A percentile compares a stretch with the other conserved stretches of the same genome.
phyloP scores from a whole-genome alignment of 192 early-diverging fungal genomes.

The Nowakowskiella sp. region DNA sequence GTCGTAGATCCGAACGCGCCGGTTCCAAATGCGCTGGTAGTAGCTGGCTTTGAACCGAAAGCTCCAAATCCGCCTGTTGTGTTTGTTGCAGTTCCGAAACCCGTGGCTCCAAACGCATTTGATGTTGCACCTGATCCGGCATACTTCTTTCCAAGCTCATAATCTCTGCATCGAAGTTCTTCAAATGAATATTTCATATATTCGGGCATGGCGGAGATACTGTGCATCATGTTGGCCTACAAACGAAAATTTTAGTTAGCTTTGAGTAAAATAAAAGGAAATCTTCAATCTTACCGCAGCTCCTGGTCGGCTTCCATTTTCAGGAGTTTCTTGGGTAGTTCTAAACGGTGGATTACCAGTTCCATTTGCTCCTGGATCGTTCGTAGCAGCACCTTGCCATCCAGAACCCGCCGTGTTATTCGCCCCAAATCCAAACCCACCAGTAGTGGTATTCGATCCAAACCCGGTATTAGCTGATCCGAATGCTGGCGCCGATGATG shows the following conservation, averaged over 20 bases:
- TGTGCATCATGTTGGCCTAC: too few species aligned
- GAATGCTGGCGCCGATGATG: conserved; percentile 5
- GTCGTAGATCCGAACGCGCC: conserved; percentile 32
- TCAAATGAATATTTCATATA: conserved; percentile 82
- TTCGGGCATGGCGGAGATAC: conserved; percentile 74
- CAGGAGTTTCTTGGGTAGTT: too few species aligned
- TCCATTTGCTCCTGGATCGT: too few species aligned
- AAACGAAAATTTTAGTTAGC: too few species aligned
- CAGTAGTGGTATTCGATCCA: conserved; percentile 22
- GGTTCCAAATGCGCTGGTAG: too few species aligned
- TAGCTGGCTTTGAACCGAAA: conserved; percentile 17
- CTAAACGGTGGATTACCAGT: too few species aligned
- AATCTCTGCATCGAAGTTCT: conserved; percentile 85
- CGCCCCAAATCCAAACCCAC: conserved; percentile 22
- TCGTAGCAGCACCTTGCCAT: too few species aligned
- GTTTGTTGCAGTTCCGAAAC: conserved; percentile 5
- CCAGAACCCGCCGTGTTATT: not conserved
- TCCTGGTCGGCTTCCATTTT: too few species aligned
- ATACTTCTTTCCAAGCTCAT: conserved; percentile 67
- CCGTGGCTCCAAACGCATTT: conserved; percentile 15
- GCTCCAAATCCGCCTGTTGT: too few species aligned
- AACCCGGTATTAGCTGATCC: conserved; percentile 18
- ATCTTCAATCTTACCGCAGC: too few species aligned
- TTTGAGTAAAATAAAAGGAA: too few species aligned
- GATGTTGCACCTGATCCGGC: too few species aligned